Evolutionary conservation across 345 rosid genomes (phyloP).

Genomic region (Rubroshorea leprosula): DNA sequence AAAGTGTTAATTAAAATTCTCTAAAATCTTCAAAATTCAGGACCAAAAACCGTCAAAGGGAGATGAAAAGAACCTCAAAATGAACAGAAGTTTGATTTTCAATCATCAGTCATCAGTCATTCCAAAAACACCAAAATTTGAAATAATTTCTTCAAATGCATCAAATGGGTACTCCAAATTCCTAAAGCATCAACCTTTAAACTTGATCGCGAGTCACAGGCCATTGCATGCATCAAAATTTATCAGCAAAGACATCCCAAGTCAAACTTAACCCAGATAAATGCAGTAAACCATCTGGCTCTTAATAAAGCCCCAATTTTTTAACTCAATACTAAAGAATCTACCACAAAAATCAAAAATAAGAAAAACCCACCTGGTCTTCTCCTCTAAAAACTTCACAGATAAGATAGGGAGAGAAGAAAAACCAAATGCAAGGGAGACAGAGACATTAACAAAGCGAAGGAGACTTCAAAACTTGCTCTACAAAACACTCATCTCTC

Average conservation of each 20-base stretch:
- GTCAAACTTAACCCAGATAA: neutral
- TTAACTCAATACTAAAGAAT: neutral
- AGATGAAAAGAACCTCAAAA: conserved; percentile 6
- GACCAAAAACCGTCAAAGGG: neutral
- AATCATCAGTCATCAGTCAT: neutral
- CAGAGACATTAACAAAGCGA: conserved; percentile 8
- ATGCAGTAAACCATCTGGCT: conserved; percentile 10
- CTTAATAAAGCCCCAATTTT: conserved; percentile 9
- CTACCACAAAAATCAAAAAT: neutral
- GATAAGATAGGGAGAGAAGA: neutral
- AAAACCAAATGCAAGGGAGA: conserved; percentile 23
- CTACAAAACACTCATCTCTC: conserved; percentile 2
- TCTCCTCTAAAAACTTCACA: conserved; percentile 12
- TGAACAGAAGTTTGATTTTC: neutral
- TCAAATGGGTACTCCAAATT: conserved; percentile 11
- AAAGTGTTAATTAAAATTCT: neutral
- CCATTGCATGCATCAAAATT: conserved; percentile 15
- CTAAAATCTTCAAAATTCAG: neutral
- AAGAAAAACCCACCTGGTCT: conserved; percentile 30
- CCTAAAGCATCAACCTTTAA: conserved; percentile 3
- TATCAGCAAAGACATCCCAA: neutral
- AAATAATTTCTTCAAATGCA: conserved; percentile 2
- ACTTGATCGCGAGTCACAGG: neutral
- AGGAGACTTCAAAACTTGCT: conserved; percentile 5
- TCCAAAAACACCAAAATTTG: neutral